A percentile compares a stretch with the other conserved stretches of the same genome.
phyloP scores from a whole-genome alignment of 768 basidiomycete species.

The Lentinus brumalis region DNA sequence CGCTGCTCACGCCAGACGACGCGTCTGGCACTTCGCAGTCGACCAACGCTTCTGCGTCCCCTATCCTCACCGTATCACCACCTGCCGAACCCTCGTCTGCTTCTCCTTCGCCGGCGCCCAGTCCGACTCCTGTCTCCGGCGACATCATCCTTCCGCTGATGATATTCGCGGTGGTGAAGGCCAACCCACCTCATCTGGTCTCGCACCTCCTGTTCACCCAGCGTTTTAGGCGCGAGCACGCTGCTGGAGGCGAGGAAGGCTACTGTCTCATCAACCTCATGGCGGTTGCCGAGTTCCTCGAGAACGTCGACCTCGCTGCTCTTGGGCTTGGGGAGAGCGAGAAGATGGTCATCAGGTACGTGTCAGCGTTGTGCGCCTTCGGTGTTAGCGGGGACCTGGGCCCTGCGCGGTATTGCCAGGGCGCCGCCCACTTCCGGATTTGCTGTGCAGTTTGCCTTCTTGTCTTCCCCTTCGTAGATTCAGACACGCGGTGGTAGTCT shows the following conservation, averaged over 20 bases:
- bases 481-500: background rate
- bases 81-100: conserved; percentile 14
- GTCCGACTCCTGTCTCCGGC: conserved; percentile 64
- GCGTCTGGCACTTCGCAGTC: conserved; percentile 13
- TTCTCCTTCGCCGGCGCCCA: conserved; percentile 27
- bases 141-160: conserved; percentile 92
- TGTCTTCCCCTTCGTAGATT: background rate
- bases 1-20: conserved; percentile 6
- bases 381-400: background rate
- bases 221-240: conserved; percentile 55
- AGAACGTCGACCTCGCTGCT: conserved; percentile 85
- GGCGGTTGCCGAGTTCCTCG: conserved; percentile 94
- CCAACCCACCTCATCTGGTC: conserved; percentile 83
- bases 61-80: conserved; percentile 15
- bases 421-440: conserved; percentile 1
- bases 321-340: conserved; percentile 65
- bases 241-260: conserved; percentile 77
- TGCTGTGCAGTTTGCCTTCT: background rate
- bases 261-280: conserved; percentile 94
- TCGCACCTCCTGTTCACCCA: conserved; percentile 68
- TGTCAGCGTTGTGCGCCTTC: background rate
- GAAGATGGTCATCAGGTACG: conserved; percentile 58
- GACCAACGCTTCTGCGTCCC: conserved; percentile 4
- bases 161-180: conserved; percentile 92
- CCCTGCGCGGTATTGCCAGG: background rate